These are phyloP conservation scores for Beauveria sp. DNA, from an alignment of 2,329 filamentous ascomycete genomes.

Conservation along the genomic window DNA sequence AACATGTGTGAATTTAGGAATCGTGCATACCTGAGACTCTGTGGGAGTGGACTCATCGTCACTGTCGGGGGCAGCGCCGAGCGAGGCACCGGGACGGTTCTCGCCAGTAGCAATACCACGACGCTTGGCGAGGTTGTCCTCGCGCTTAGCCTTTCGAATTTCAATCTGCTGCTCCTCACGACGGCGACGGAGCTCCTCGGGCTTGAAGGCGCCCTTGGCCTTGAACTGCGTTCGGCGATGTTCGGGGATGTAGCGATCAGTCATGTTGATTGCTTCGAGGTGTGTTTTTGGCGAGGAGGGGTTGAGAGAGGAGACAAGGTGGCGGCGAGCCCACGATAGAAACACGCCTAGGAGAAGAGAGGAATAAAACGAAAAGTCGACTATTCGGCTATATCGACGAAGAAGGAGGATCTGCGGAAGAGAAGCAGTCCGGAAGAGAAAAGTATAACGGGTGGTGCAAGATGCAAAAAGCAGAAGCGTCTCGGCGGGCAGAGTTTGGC, in stretches of 20 bases:
- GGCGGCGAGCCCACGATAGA: slow-evolving; percentile 1
- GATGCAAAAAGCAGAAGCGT: slow-evolving; percentile 8
- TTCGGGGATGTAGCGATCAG: slow-evolving; percentile 98
- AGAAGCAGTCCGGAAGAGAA: slow-evolving; percentile 2
- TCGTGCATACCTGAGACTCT: slow-evolving; percentile 74
- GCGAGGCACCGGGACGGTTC: slow-evolving; percentile 69
- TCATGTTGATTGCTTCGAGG: slow-evolving; percentile 58
- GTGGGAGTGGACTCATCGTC: slow-evolving; percentile 94
- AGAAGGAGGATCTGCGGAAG: slow-evolving; percentile 1
- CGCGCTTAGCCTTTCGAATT: slow-evolving; percentile 96
- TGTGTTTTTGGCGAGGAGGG: slow-evolving; percentile 15
- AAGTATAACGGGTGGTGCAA: slow-evolving; percentile 3
- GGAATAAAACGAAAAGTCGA: neutral
- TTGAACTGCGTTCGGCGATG: slow-evolving; percentile 99
- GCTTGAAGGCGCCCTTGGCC: slow-evolving; percentile 98
- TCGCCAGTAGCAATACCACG: slow-evolving; percentile 83
- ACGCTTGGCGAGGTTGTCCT: slow-evolving; percentile 98
- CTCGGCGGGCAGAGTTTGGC: slow-evolving; percentile 10
- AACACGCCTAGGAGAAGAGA: neutral
- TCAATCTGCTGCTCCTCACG: slow-evolving; percentile 99
- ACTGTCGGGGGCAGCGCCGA: slow-evolving; percentile 87
- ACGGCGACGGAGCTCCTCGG: slow-evolving; percentile 94
- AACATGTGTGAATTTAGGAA: slow-evolving; percentile 11
- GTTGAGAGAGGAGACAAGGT: slow-evolving; percentile 13
- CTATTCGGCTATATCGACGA: neutral